Evolutionary conservation across 345 rosid species (phyloP).

Genomic region (Sisymbrium irio): DNA sequence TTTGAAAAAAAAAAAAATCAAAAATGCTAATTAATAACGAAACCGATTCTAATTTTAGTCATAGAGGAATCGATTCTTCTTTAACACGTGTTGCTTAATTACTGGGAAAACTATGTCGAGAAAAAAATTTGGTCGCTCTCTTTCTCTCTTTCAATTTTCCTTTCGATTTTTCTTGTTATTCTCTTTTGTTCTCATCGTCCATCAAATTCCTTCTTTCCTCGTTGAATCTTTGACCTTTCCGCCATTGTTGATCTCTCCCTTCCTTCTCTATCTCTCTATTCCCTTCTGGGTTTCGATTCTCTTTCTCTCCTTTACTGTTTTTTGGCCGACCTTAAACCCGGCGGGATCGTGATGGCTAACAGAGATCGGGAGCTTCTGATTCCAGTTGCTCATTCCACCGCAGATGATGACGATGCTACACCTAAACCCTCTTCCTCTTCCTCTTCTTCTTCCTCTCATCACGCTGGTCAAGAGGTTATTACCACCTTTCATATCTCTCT

Average conservation of each 20-base stretch:
- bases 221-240: conserved; percentile 26
- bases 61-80: no score
- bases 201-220: not conserved
- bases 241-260: conserved; percentile 11
- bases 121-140: no score
- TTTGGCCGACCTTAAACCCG: conserved; percentile 80
- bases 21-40: no score
- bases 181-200: no score
- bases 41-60: no score
- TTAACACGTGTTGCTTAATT: no score
- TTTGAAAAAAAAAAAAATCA: no score
- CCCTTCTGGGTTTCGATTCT: not conserved
- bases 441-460: conserved; percentile 65
- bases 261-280: not conserved
- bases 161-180: no score
- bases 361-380: conserved; percentile 93
- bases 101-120: no score
- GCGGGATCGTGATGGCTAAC: conserved; percentile 54
- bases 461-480: conserved; percentile 84
- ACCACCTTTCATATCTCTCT: not conserved
- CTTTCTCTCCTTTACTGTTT: conserved; percentile 13
- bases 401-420: conserved; percentile 37
- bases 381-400: conserved; percentile 61
- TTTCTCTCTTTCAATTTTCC: no score
- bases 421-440: conserved; percentile 74